These are phyloP conservation scores for Nakazawaea sp. DNA, from an alignment of 805 yeast species.

Conservation along the genomic window DNA sequence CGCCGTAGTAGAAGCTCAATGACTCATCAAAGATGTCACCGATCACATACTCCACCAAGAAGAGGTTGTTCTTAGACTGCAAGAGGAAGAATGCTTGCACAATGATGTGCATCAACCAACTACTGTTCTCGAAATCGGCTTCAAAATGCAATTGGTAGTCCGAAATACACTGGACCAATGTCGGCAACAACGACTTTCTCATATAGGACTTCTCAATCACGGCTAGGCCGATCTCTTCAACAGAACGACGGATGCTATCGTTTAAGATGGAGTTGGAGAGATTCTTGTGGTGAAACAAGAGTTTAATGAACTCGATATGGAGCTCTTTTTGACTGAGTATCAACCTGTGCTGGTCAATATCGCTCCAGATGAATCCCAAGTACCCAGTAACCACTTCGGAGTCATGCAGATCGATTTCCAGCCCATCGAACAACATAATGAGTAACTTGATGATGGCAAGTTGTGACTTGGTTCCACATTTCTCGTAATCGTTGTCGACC, in stretches of 20 bases:
- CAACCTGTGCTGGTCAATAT: conserved; percentile 50
- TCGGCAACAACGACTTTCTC: conserved; percentile 64
- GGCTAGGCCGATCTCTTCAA: conserved; percentile 31
- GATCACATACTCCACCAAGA: conserved; percentile 52
- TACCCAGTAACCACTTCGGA: conserved; percentile 22
- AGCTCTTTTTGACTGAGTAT: conserved; percentile 58
- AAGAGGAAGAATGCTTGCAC: conserved; percentile 36
- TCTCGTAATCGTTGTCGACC: conserved; percentile 4
- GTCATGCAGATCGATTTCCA: conserved; percentile 12
- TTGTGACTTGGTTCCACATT: conserved; percentile 11
- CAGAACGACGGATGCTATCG: conserved; percentile 19
- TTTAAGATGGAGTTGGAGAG: conserved; percentile 29
- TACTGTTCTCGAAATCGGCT: conserved; percentile 28
- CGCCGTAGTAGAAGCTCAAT: conserved; percentile 26
- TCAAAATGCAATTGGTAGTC: conserved; percentile 31
- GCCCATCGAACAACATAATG: conserved; percentile 7
- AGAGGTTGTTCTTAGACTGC: conserved; percentile 52
- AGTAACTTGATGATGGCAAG: conserved; percentile 13
- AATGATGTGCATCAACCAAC: conserved; percentile 48
- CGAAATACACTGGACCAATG: conserved; percentile 40
- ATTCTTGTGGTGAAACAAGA: conserved; percentile 35
- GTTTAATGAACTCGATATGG: conserved; percentile 50
- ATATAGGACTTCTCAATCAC: conserved; percentile 45
- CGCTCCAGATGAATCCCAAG: conserved; percentile 47
- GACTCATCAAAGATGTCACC: conserved; percentile 43